phyloP scores from a whole-genome alignment of 108 stramenopile species.

The Skeletonema marinoi region DNA sequence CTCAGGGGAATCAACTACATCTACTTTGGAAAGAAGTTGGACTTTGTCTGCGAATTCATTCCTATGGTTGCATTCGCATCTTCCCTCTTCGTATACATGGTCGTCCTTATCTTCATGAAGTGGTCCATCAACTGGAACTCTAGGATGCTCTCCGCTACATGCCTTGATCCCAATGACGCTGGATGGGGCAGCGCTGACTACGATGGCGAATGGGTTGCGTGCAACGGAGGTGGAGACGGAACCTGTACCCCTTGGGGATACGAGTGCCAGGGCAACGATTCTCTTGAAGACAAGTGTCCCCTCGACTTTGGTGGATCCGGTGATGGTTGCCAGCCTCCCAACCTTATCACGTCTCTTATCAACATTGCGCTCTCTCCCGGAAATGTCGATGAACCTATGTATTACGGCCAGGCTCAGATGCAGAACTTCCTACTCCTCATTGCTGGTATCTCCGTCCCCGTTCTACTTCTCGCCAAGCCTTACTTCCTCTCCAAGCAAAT shows the following conservation, averaged over 20 bases:
- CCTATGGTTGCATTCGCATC: conserved; percentile 96
- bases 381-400: conserved; percentile 94
- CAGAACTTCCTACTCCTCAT: conserved; percentile 89
- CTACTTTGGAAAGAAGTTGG: conserved; percentile 90
- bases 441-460: conserved; percentile 90
- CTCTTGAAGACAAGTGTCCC: conserved; percentile 78
- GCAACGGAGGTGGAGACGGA: conserved; percentile 60
- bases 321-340: conserved; percentile 97
- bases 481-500: conserved; percentile 75
- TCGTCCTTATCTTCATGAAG: conserved; percentile 96
- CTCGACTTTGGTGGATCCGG: conserved; percentile 92
- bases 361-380: conserved; percentile 97
- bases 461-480: conserved; percentile 94
- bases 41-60: conserved; percentile 93
- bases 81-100: conserved; percentile 98
- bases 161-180: conserved; percentile 71
- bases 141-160: conserved; percentile 94
- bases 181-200: conserved; percentile 79
- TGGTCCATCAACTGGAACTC: conserved; percentile 97
- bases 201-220: conserved; percentile 70
- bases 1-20: conserved; percentile 92
- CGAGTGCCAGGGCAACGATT: conserved; percentile 63
- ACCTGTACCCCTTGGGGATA: conserved; percentile 88
- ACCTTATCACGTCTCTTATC: conserved; percentile 96
- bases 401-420: conserved; percentile 82